Conservation (phyloP, 2,329 filamentous ascomycete genomes). For the Diaporthe velutina region DNA sequence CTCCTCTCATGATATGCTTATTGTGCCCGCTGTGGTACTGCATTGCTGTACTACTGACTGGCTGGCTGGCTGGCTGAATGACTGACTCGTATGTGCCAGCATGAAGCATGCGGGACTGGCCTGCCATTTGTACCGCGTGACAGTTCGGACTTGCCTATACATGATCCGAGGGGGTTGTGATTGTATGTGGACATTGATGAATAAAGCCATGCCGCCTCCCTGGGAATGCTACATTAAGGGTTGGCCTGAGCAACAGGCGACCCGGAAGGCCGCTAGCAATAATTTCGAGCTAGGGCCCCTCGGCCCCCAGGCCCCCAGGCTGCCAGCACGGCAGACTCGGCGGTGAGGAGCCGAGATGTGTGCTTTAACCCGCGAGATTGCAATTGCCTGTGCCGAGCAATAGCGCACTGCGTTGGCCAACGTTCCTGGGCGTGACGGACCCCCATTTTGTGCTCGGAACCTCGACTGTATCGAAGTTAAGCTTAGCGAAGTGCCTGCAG, state of each 20-base stretch:
- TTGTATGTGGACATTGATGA: not conserved
- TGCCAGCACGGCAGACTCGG: slow-evolving; percentile 6
- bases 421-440: not conserved
- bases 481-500: slow-evolving; percentile 32
- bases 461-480: slow-evolving; percentile 29
- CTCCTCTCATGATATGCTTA: not conserved
- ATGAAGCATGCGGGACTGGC: not conserved
- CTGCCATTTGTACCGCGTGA: not conserved
- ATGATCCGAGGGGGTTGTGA: not conserved
- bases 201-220: not conserved
- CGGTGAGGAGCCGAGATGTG: slow-evolving; percentile 23
- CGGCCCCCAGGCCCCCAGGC: not conserved
- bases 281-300: not conserved
- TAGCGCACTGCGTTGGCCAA: not conserved
- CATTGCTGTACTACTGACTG: not conserved
- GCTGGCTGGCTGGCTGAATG: not conserved
- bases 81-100: not conserved
- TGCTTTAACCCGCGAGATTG: slow-evolving; percentile 20
- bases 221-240: slow-evolving; percentile 16
- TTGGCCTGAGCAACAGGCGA: not conserved
- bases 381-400: slow-evolving; percentile 2
- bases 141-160: slow-evolving; percentile 8
- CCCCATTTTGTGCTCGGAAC: slow-evolving; percentile 18
- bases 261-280: not conserved
- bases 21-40: not conserved